phyloP scores from a whole-genome alignment of 106 monocot species.

The Dioscorea zingiberensis region DNA sequence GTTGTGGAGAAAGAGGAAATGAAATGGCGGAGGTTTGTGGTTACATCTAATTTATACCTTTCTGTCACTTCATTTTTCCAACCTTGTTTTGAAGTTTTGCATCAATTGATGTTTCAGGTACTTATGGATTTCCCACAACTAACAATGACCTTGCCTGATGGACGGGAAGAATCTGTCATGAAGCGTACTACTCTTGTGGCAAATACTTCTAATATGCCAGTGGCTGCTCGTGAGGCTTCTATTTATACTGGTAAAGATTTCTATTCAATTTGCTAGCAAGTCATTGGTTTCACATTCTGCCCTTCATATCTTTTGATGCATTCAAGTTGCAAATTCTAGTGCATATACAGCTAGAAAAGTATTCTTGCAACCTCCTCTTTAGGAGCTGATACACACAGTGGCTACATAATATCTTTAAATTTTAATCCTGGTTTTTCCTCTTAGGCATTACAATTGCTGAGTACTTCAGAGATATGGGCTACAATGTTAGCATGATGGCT shows the following conservation, averaged over 20 bases:
- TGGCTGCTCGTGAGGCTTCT: slow-evolving; percentile 98
- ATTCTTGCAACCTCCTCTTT: too few relatives aligned
- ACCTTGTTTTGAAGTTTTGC: too few relatives aligned
- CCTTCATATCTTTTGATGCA: too few relatives aligned
- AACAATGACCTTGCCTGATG: slow-evolving; percentile 98
- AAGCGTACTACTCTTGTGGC: slow-evolving; percentile 98
- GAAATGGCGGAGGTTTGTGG: slow-evolving; percentile 94
- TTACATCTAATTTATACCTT: not conserved
- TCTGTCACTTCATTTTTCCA: too few relatives aligned
- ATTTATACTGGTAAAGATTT: slow-evolving; percentile 79
- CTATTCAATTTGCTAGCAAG: too few relatives aligned
- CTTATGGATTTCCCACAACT: slow-evolving; percentile 99
- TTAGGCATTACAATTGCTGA: slow-evolving; percentile 97
- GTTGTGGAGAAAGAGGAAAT: slow-evolving; percentile 99
- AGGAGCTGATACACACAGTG: too few relatives aligned
- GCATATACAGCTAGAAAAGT: too few relatives aligned
- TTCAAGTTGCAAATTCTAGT: too few relatives aligned
- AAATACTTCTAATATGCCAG: slow-evolving; percentile 99
- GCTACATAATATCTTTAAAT: too few relatives aligned
- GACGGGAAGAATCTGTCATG: slow-evolving; percentile 99
- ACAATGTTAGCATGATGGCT: slow-evolving; percentile 99
- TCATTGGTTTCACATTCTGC: too few relatives aligned
- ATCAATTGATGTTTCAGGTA: slow-evolving; percentile 33
- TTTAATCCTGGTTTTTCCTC: slow-evolving; percentile 1
- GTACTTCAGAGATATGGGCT: slow-evolving; percentile 99